Conservation (phyloP, 306 rosid genomes). For the Inga leiocalycina region DNA sequence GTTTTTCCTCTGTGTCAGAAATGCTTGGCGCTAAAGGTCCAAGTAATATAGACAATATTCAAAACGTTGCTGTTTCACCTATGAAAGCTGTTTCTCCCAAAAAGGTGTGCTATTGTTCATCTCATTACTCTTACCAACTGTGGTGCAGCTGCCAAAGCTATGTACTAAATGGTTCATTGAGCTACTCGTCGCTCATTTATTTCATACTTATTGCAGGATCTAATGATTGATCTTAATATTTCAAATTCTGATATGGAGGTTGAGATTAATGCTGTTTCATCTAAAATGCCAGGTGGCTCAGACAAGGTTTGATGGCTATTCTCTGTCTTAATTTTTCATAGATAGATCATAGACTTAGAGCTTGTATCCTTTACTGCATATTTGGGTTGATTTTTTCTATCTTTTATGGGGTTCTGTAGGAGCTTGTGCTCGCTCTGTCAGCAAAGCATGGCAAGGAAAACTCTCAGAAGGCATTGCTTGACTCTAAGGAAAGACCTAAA, state of each 20-base stretch:
- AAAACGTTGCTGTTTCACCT: neutral
- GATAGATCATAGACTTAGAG: neutral
- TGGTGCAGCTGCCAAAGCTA: neutral
- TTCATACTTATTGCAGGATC: slow-evolving; percentile 8
- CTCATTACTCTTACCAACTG: neutral
- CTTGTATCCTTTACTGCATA: neutral
- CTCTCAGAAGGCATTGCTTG: slow-evolving; percentile 16
- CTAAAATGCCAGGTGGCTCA: slow-evolving; percentile 16
- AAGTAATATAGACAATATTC: neutral
- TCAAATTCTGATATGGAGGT: slow-evolving; percentile 31
- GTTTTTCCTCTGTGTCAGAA: slow-evolving; percentile 58
- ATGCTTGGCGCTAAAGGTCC: neutral
- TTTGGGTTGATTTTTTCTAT: slow-evolving; percentile 20
- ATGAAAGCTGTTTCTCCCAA: neutral
- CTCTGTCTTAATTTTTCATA: neutral
- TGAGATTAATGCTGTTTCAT: slow-evolving; percentile 9
- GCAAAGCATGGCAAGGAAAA: slow-evolving; percentile 58
- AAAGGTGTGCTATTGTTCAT: slow-evolving; percentile 1
- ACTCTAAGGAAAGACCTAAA: slow-evolving; percentile 34
- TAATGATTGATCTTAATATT: slow-evolving; percentile 2
- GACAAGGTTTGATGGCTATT: slow-evolving; percentile 38
- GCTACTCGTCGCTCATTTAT: neutral
- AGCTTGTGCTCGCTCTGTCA: slow-evolving; percentile 13
- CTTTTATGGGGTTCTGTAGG: slow-evolving; percentile 28
- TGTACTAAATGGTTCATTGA: neutral